Conservation (phyloP, 495 filamentous ascomycete genomes). For the Penicillium canariense region DNA sequence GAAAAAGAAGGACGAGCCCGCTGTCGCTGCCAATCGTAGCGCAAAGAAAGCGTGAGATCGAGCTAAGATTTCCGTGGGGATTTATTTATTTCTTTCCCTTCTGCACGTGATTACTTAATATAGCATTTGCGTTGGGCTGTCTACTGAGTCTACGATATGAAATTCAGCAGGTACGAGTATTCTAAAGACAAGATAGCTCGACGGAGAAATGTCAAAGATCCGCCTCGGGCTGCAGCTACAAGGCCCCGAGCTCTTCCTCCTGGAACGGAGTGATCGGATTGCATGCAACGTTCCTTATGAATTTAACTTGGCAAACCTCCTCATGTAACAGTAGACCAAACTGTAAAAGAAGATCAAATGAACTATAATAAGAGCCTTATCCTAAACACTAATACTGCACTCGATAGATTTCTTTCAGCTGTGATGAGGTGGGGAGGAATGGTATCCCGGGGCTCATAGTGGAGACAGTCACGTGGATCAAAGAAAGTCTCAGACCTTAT, state of each 20-base stretch:
- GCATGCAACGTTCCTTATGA: too few species aligned
- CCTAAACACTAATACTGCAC: too few species aligned
- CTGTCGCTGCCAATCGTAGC: slow-evolving; percentile 28
- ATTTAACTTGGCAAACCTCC: too few species aligned
- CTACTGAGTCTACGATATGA: background rate
- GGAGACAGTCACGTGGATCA: slow-evolving; percentile 19
- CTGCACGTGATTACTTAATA: slow-evolving; percentile 23
- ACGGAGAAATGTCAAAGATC: too few species aligned
- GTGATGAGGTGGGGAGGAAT: too few species aligned
- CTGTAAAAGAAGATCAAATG: too few species aligned
- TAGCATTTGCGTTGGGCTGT: slow-evolving; percentile 11
- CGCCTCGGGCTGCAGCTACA: too few species aligned
- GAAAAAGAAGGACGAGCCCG: slow-evolving; percentile 62
- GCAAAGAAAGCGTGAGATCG: slow-evolving; percentile 32
- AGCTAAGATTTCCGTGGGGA: background rate
- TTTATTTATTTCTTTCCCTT: background rate
- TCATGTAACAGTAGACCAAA: too few species aligned
- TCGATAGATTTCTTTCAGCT: too few species aligned
- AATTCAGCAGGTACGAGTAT: background rate
- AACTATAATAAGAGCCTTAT: too few species aligned
- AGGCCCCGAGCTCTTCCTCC: background rate
- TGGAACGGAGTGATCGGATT: background rate
- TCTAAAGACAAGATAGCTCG: background rate
- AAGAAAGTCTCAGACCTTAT: slow-evolving; percentile 20
- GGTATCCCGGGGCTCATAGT: slow-evolving; percentile 8